Evolutionary conservation across 2,329 filamentous ascomycete species (phyloP).

Genomic region (Pseudovirgaria hyperparasitica): DNA sequence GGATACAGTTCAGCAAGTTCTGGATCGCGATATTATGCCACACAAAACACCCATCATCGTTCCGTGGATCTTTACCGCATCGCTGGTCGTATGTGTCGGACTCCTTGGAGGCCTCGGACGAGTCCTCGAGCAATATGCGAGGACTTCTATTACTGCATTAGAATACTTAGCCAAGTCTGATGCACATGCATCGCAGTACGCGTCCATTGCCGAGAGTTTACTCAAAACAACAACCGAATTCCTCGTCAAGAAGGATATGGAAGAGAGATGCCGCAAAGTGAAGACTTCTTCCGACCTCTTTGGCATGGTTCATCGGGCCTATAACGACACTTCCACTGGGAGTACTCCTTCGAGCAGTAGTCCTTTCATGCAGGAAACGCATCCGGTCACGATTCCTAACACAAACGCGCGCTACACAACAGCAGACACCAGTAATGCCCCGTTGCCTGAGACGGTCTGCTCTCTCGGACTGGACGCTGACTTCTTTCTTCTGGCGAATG

Average conservation of each 20-base stretch:
- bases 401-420: too few species aligned
- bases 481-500: too few species aligned
- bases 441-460: too few species aligned
- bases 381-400: too few species aligned
- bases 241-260: conserved; percentile 13
- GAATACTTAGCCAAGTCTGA: conserved; percentile 16
- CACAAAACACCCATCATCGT: conserved; percentile 19
- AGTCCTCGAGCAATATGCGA: conserved; percentile 11
- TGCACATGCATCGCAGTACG: conserved; percentile 18
- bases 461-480: too few species aligned
- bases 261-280: conserved; percentile 12
- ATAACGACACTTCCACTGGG: too few species aligned
- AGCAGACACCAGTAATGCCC: too few species aligned
- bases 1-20: conserved; percentile 13
- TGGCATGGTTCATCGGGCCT: too few species aligned
- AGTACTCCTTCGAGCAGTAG: too few species aligned
- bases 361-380: too few species aligned
- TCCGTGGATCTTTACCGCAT: conserved; percentile 20
- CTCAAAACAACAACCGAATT: conserved; percentile 14
- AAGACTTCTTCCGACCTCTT: conserved; percentile 18
- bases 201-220: conserved; percentile 14
- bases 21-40: conserved; percentile 11
- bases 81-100: conserved; percentile 16
- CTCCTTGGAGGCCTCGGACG: conserved; percentile 14
- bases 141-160: conserved; percentile 13